A percentile compares a stretch with the other conserved stretches of the same genome.
These are phyloP conservation scores for Pachysandra terminalis DNA, from an alignment of 164 flowering plant genomes.

Conservation along the genomic window DNA sequence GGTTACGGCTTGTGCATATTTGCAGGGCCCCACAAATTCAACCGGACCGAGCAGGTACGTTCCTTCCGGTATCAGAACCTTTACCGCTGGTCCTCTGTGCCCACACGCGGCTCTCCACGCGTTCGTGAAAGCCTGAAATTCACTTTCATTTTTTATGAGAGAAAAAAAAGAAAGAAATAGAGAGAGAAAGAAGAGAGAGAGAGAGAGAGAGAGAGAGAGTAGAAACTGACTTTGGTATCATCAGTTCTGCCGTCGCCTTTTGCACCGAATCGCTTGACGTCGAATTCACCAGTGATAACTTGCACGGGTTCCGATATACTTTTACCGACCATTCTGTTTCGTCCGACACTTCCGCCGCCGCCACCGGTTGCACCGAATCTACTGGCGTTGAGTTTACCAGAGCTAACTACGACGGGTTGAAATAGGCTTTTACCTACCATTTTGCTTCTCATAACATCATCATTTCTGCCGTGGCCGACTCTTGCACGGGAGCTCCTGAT, in stretches of 20 bases:
- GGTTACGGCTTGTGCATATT: conserved; percentile 29
- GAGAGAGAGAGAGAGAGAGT: neutral
- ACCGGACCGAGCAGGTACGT: conserved; percentile 52
- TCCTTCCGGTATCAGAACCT: conserved; percentile 41
- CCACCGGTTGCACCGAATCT: neutral
- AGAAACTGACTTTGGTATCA: conserved; percentile 29
- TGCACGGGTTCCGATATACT: neutral
- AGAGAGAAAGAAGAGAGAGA: neutral
- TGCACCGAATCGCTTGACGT: conserved; percentile 44
- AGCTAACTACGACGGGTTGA: too few relatives aligned
- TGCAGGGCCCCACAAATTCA: conserved; percentile 55
- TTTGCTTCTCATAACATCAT: conserved; percentile 22
- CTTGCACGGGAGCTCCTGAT: conserved; percentile 40
- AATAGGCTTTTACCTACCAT: too few relatives aligned
- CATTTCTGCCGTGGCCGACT: conserved; percentile 36
- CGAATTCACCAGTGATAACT: conserved; percentile 15
- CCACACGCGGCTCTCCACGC: conserved; percentile 60
- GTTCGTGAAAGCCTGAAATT: conserved; percentile 40
- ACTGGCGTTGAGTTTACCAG: too few relatives aligned
- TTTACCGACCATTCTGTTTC: too few relatives aligned
- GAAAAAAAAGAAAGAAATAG: neutral
- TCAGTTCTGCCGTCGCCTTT: conserved; percentile 43
- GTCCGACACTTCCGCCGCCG: neutral
- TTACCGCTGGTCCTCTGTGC: conserved; percentile 22
- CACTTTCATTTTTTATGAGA: neutral